Evolutionary conservation across 1,284 basidiomycete genomes (phyloP).

Genomic region (Phellinidium pouzarii): DNA sequence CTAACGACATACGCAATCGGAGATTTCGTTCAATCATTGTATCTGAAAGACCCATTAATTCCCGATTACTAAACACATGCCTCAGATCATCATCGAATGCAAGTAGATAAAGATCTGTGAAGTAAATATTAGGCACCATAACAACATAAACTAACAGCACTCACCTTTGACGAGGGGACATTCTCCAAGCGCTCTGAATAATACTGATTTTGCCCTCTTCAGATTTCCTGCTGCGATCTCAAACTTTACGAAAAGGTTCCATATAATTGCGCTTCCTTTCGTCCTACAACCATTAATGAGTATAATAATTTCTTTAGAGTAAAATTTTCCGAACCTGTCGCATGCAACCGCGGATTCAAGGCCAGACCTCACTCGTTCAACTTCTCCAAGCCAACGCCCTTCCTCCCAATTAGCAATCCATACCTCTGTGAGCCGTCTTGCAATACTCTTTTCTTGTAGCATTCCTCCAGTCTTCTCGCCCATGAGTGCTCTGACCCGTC

Average conservation of each 20-base stretch:
- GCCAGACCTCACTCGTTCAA: slow-evolving; percentile 62
- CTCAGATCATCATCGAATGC: slow-evolving; percentile 71
- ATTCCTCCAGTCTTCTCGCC: slow-evolving; percentile 34
- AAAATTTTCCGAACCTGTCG: slow-evolving; percentile 45
- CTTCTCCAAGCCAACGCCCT: slow-evolving; percentile 59
- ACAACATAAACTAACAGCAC: slow-evolving; percentile 16
- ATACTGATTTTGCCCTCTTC: slow-evolving; percentile 64
- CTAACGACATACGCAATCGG: slow-evolving; percentile 61
- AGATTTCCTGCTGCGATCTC: slow-evolving; percentile 63
- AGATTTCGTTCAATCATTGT: slow-evolving; percentile 81
- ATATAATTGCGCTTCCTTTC: slow-evolving; percentile 59
- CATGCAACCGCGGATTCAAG: slow-evolving; percentile 54
- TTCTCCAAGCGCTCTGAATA: slow-evolving; percentile 77
- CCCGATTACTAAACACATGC: slow-evolving; percentile 54
- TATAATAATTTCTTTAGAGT: slow-evolving; percentile 1
- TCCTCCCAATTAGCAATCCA: slow-evolving; percentile 77
- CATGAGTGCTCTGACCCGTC: slow-evolving; percentile 49
- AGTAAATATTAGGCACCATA: slow-evolving; percentile 15
- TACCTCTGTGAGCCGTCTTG: slow-evolving; percentile 56
- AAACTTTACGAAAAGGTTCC: slow-evolving; percentile 79
- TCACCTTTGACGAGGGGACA: slow-evolving; percentile 77
- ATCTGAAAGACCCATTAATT: slow-evolving; percentile 66
- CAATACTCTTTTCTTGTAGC: slow-evolving; percentile 45
- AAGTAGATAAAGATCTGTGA: slow-evolving; percentile 75
- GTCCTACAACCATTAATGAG: slow-evolving; percentile 40